Evolutionary conservation across 2,329 filamentous ascomycete genomes (phyloP), one percentile per base, ranked within the genome.

Genomic region (Phoma sp.): DNA sequence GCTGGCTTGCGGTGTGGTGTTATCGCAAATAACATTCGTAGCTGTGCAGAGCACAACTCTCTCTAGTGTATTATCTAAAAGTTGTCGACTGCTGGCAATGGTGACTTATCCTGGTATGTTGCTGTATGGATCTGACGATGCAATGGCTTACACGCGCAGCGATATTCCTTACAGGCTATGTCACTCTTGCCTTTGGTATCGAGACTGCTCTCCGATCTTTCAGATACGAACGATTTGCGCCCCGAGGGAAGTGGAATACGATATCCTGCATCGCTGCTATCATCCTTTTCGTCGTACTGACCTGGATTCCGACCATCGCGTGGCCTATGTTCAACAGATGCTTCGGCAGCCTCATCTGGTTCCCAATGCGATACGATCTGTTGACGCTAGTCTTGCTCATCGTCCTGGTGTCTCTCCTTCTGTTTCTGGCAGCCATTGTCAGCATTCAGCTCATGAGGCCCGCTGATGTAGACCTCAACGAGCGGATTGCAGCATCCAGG

Each of bases 321-420:
- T 75, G 82, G 57, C 79, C 77, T 4, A 81, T 86, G 38, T 79
- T 80, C 5, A 81, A 86, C 59, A 79, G 82, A 47, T 90, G 88
- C 74, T 86, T 89, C 62, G 86, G 85, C 23, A 86, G 85, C 5
- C 77, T 90, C 7, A 84, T 89, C 60, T 89, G 85, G 84, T 88
- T 88, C 57, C 77, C 89, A 37, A 79, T 83, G 50, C 79, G 78
- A 60, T 90, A 86, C 73, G 80, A 84, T n/a, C 68, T 80, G 11
- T 80, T 82, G 4, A 82, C 81, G 52, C 82, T 89, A 50, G 78
- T 77, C 8, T 66, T 88, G 1, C 68, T 89, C 9, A 71, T 81
- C 22, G 67, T 77, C 18, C 77, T 87, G 38, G 75, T 80, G n/a
- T 69, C 78, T 32, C 67, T 81, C 23, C 74, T 89, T 47, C 66